Percentiles rank a stretch among this genome's conserved stretches.
Evolutionary conservation across 116 monocot genomes (phyloP).

Genomic region (Posidonia oceanica): DNA sequence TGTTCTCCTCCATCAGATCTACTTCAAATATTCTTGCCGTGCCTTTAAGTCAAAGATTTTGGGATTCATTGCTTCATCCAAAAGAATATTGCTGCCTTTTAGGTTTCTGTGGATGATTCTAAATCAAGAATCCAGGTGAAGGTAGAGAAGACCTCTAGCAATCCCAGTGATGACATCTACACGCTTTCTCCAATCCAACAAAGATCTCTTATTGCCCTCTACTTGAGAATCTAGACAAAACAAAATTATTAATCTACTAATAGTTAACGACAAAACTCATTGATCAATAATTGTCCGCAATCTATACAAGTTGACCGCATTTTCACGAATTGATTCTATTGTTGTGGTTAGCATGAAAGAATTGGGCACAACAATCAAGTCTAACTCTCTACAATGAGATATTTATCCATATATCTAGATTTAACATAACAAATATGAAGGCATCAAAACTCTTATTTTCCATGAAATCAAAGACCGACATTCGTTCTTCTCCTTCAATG

Average conservation of each 20-base stretch:
- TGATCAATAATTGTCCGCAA: too few relatives aligned
- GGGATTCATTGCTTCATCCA: constrained; percentile 12
- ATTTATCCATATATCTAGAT: too few relatives aligned
- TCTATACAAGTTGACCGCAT: too few relatives aligned
- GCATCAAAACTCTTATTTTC: constrained; percentile 5
- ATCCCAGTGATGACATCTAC: constrained; percentile 1
- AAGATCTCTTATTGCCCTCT: not conserved
- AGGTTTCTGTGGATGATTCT: constrained; percentile 14
- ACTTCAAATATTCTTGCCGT: constrained; percentile 1
- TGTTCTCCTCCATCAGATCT: constrained; percentile 5
- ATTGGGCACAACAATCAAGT: too few relatives aligned
- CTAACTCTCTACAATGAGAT: too few relatives aligned
- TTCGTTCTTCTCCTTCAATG: constrained; percentile 1
- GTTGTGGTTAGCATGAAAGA: too few relatives aligned
- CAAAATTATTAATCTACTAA: too few relatives aligned
- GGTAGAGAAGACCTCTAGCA: constrained; percentile 12
- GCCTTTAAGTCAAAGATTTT: constrained; percentile 13
- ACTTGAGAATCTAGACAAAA: too few relatives aligned
- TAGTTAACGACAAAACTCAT: too few relatives aligned
- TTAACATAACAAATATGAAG: constrained; percentile 2
- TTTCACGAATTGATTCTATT: too few relatives aligned
- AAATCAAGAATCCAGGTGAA: constrained; percentile 10
- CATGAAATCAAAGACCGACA: constrained; percentile 9
- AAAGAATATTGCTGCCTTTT: constrained; percentile 8
- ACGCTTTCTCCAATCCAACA: constrained; percentile 7